phyloP scores from a whole-genome alignment of 192 early-diverging fungal species.

The Geranomyces variabilis region DNA sequence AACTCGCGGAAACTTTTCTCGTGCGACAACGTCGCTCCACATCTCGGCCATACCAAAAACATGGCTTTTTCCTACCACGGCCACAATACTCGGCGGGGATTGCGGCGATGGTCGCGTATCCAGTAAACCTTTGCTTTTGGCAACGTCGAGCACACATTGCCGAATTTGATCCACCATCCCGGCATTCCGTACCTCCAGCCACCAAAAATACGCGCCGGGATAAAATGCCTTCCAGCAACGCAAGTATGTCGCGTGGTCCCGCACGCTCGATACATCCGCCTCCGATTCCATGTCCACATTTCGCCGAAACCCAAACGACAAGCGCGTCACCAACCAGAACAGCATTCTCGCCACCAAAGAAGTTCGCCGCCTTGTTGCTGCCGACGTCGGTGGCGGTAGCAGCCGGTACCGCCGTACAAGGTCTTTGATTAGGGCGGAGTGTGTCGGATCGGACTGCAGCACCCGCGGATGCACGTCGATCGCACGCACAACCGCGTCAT shows the following conservation, averaged over 20 bases:
- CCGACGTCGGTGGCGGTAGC: conserved; percentile 2
- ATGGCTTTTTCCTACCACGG: conserved; percentile 32
- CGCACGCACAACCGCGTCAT: conserved; percentile 18
- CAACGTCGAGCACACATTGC: conserved; percentile 26
- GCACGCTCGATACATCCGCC: conserved; percentile 5
- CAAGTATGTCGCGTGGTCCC: conserved; percentile 20
- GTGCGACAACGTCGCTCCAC: background rate
- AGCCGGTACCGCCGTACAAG: conserved; percentile 13
- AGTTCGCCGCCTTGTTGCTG: background rate
- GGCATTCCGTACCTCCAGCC: conserved; percentile 32
- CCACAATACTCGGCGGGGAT: conserved; percentile 28
- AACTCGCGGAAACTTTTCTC: background rate
- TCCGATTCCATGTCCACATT: conserved; percentile 14
- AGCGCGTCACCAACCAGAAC: conserved; percentile 8
- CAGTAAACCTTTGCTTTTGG: background rate
- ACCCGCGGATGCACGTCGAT: conserved; percentile 23
- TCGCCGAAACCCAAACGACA: conserved; percentile 10
- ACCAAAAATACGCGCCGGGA: conserved; percentile 29
- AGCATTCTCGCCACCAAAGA: background rate
- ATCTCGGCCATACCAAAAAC: conserved; percentile 35
- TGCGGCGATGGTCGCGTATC: background rate
- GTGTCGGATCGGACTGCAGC: conserved; percentile 11
- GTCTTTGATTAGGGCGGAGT: conserved; percentile 15
- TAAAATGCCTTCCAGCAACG: conserved; percentile 25
- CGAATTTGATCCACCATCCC: conserved; percentile 26